Conservation (phyloP, 108 stramenopile genomes). For the Cyclotella sp. region DNA sequence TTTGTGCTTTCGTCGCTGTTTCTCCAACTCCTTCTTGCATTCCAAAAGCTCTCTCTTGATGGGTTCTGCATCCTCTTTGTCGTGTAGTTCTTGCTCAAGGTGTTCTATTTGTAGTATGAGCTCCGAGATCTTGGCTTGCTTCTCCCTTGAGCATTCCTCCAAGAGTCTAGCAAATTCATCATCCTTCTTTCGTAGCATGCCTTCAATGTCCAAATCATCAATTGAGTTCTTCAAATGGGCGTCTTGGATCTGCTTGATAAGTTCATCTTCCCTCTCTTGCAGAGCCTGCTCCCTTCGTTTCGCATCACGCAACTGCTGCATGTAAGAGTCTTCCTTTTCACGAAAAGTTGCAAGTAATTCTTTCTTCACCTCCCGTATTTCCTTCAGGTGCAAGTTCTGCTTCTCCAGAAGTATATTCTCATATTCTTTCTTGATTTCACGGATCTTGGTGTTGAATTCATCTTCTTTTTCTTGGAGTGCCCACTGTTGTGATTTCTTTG, state of each 20-base stretch:
- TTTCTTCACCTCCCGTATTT: slow-evolving; percentile 26
- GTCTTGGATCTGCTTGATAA: slow-evolving; percentile 31
- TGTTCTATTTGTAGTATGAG: slow-evolving; percentile 17
- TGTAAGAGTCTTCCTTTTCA: slow-evolving; percentile 33
- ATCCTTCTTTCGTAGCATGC: slow-evolving; percentile 22
- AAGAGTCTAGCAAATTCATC: slow-evolving; percentile 16
- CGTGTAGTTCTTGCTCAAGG: slow-evolving; percentile 25
- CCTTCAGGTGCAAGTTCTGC: slow-evolving; percentile 27
- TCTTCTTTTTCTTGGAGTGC: slow-evolving; percentile 42
- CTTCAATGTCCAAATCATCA: slow-evolving; percentile 17
- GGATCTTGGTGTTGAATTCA: slow-evolving; percentile 18
- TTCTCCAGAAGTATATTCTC: slow-evolving; percentile 23
- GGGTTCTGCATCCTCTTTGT: background rate
- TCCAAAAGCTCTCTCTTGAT: slow-evolving; percentile 25
- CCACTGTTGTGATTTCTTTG: slow-evolving; percentile 22
- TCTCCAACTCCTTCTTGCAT: slow-evolving; percentile 40
- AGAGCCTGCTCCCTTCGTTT: slow-evolving; percentile 34
- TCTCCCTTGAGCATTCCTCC: slow-evolving; percentile 6
- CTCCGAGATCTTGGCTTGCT: slow-evolving; percentile 19
- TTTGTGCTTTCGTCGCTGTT: slow-evolving; percentile 39
- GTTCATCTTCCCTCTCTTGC: slow-evolving; percentile 19
- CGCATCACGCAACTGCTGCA: slow-evolving; percentile 28
- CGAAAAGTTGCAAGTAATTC: slow-evolving; percentile 6
- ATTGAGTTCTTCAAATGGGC: slow-evolving; percentile 16
- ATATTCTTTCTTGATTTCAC: slow-evolving; percentile 32